These are phyloP conservation scores for Daldinia sp. DNA, from an alignment of 2,329 filamentous ascomycete species.

Conservation along the genomic window DNA sequence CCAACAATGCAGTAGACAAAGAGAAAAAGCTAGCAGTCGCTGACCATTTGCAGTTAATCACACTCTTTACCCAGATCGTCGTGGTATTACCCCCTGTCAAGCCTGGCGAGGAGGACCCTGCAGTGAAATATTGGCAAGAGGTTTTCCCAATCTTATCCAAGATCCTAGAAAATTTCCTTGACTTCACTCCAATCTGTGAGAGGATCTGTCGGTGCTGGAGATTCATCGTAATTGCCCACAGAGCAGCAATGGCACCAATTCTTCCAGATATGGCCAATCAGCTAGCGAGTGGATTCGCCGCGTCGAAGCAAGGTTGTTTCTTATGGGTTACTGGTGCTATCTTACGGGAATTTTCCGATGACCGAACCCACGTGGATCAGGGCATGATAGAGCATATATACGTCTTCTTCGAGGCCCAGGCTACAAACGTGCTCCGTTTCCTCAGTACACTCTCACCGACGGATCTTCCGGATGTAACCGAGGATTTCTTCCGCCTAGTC, in stretches of 20 bases:
- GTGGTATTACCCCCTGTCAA: slow-evolving; percentile 75
- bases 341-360: slow-evolving; percentile 92
- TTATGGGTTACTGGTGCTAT: slow-evolving; percentile 98
- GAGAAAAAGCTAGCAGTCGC: slow-evolving; percentile 86
- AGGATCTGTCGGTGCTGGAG: slow-evolving; percentile 95
- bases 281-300: slow-evolving; percentile 83
- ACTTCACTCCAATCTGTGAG: slow-evolving; percentile 89
- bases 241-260: slow-evolving; percentile 85
- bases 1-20: slow-evolving; percentile 84
- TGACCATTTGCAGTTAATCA: slow-evolving; percentile 91
- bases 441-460: slow-evolving; percentile 80
- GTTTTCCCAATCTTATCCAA: slow-evolving; percentile 88
- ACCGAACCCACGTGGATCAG: slow-evolving; percentile 82
- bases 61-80: slow-evolving; percentile 82
- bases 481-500: slow-evolving; percentile 94
- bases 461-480: slow-evolving; percentile 85
- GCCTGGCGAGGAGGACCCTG: slow-evolving; percentile 79
- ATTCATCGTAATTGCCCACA: slow-evolving; percentile 95
- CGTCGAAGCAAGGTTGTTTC: slow-evolving; percentile 92
- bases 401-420: slow-evolving; percentile 92
- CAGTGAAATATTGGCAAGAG: slow-evolving; percentile 95
- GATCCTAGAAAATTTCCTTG: slow-evolving; percentile 86
- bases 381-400: slow-evolving; percentile 89
- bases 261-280: slow-evolving; percentile 88
- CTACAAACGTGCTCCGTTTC: slow-evolving; percentile 86